These are phyloP conservation scores for Aspergillus tubingensis DNA, from an alignment of 2,329 filamentous ascomycete species.

Conservation along the genomic window DNA sequence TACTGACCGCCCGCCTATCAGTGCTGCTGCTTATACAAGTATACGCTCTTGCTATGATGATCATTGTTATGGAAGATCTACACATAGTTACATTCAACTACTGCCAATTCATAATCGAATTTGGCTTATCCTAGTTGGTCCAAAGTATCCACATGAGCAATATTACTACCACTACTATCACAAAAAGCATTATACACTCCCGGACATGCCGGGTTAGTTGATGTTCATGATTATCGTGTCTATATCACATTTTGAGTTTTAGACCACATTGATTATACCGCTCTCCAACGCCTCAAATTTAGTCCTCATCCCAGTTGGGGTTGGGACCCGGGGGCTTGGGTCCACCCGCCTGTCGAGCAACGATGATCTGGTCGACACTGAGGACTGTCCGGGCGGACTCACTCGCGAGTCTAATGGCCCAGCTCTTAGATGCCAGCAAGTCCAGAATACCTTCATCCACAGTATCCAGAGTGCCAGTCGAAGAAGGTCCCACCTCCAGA, in stretches of 20 bases:
- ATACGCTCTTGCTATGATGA: not conserved
- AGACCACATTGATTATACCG: constrained; percentile 9
- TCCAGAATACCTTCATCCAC: constrained; percentile 89
- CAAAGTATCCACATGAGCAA: not conserved
- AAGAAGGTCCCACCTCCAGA: constrained; percentile 77
- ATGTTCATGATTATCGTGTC: constrained; percentile 36
- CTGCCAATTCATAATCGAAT: not conserved
- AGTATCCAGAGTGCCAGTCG: constrained; percentile 79
- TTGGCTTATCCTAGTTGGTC: not conserved
- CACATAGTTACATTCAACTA: not conserved
- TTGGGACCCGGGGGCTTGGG: constrained; percentile 96
- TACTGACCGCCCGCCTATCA: not conserved
- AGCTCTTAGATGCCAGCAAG: constrained; percentile 86
- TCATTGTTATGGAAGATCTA: too few relatives aligned
- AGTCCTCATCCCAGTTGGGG: constrained; percentile 73
- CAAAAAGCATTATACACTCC: constrained; percentile 4
- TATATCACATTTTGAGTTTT: constrained; percentile 29
- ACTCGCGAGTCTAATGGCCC: constrained; percentile 95
- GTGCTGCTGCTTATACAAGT: not conserved
- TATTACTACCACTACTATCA: constrained; percentile 10
- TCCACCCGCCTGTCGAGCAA: constrained; percentile 93
- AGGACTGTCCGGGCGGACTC: constrained; percentile 92
- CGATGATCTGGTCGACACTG: constrained; percentile 98
- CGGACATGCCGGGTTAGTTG: constrained; percentile 9
- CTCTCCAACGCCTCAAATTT: constrained; percentile 23